A percentile compares a stretch with the other conserved stretches of the same genome.
These are phyloP conservation scores for Rhodotorula kratochvilovae DNA, from an alignment of 768 basidiomycete species.

Conservation along the genomic window DNA sequence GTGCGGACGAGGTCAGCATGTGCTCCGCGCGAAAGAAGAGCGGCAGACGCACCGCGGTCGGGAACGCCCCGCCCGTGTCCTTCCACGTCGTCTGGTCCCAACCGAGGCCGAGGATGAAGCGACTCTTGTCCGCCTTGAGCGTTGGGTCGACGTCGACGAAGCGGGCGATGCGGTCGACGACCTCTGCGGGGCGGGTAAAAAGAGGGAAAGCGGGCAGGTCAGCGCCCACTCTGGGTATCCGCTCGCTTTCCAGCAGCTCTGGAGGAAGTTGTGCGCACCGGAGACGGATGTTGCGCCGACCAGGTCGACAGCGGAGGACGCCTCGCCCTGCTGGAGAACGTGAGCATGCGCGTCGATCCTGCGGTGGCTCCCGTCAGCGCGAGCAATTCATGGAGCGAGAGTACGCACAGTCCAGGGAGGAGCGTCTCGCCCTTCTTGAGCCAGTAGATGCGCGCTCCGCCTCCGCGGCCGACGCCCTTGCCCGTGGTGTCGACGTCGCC, in stretches of 20 bases:
- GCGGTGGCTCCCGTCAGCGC: background rate
- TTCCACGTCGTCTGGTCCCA: conserved; percentile 77
- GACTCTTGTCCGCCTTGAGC: conserved; percentile 54
- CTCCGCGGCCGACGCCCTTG: background rate
- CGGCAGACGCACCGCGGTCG: conserved; percentile 59
- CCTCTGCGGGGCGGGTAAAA: conserved; percentile 56
- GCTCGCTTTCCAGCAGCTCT: too few relatives aligned
- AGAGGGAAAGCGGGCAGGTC: background rate
- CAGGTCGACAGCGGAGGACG: conserved; percentile 59
- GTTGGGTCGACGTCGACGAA: conserved; percentile 62
- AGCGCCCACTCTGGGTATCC: background rate
- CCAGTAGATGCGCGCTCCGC: conserved; percentile 19
- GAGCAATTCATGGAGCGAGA: background rate
- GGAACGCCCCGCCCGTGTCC: conserved; percentile 55
- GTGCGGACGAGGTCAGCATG: background rate
- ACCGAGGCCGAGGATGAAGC: conserved; percentile 80
- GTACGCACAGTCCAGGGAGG: conserved; percentile 11
- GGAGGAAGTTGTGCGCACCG: conserved; percentile 50
- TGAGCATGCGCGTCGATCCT: conserved; percentile 69
- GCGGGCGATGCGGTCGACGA: conserved; percentile 58
- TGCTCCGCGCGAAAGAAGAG: background rate
- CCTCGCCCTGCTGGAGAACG: conserved; percentile 67
- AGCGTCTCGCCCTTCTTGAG: conserved; percentile 5
- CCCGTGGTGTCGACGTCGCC: conserved; percentile 29
- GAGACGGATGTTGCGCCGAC: conserved; percentile 58